Percentiles rank a stretch among this genome's conserved stretches.
These are phyloP conservation scores for Tylopilus felleus DNA, from an alignment of 768 basidiomycete genomes.

Conservation along the genomic window DNA sequence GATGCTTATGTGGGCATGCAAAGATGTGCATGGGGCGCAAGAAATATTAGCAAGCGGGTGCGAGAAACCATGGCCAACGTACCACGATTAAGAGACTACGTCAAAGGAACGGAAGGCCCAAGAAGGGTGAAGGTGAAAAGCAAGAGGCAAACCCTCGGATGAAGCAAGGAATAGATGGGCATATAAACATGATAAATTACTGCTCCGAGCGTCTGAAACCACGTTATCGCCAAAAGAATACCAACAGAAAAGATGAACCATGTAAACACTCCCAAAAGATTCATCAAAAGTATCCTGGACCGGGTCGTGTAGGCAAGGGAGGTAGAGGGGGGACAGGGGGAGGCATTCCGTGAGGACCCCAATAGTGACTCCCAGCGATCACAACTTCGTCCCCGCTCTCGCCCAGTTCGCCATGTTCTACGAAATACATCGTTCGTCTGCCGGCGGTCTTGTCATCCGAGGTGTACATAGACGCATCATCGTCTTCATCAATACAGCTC, in stretches of 20 bases:
- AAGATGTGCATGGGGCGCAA: constrained; percentile 4
- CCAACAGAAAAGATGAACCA: constrained; percentile 8
- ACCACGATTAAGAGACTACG: constrained; percentile 1
- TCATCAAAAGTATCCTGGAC: constrained; percentile 29
- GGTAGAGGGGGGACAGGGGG: constrained; percentile 25
- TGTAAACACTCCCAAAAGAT: not conserved
- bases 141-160: constrained; percentile 2
- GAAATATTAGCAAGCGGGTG: constrained; percentile 5
- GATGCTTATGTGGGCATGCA: constrained; percentile 1
- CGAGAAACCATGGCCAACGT: not conserved
- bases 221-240: not conserved
- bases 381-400: constrained; percentile 22
- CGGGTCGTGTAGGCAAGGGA: constrained; percentile 13
- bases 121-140: constrained; percentile 10
- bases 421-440: constrained; percentile 33
- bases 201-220: constrained; percentile 1
- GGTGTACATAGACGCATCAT: constrained; percentile 30
- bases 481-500: constrained; percentile 18
- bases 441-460: constrained; percentile 33
- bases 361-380: constrained; percentile 20
- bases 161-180: constrained; percentile 10
- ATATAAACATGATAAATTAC: constrained; percentile 34
- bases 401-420: constrained; percentile 27
- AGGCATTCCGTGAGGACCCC: constrained; percentile 11
- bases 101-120: constrained; percentile 9